Evolutionary conservation across 257 asterid species (phyloP).

Genomic region (Solanum peruvianum): DNA sequence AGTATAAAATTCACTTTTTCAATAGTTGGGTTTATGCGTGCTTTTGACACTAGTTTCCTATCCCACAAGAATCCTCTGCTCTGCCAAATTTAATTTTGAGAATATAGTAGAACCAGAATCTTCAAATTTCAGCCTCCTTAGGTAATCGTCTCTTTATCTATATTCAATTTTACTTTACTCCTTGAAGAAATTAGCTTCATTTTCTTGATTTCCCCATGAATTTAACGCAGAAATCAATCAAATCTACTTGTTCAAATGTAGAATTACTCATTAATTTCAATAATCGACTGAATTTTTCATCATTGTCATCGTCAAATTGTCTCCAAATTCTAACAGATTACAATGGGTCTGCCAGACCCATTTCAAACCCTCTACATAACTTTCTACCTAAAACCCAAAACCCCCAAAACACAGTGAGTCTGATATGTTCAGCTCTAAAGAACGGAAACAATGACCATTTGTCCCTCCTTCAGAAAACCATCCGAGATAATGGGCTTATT

Average conservation of each 20-base stretch:
- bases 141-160: background rate
- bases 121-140: background rate
- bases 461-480: slow-evolving; percentile 12
- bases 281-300: background rate
- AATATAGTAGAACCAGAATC: background rate
- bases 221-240: background rate
- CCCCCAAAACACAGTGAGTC: slow-evolving; percentile 57
- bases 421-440: slow-evolving; percentile 46
- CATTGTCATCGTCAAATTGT: background rate
- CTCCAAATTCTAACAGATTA: slow-evolving; percentile 17
- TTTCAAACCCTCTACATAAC: slow-evolving; percentile 43
- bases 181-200: background rate
- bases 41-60: too few relatives aligned
- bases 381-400: slow-evolving; percentile 54
- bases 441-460: slow-evolving; percentile 20
- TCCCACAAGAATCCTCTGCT: background rate
- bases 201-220: background rate
- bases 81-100: background rate
- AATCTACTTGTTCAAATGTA: background rate
- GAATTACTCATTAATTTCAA: background rate
- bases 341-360: slow-evolving; percentile 2
- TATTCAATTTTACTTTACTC: background rate
- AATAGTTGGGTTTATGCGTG: too few relatives aligned
- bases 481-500: slow-evolving; percentile 34
- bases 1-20: too few relatives aligned